These are phyloP conservation scores for Salix arbutifolia DNA, from an alignment of 345 rosid species.

Conservation along the genomic window DNA sequence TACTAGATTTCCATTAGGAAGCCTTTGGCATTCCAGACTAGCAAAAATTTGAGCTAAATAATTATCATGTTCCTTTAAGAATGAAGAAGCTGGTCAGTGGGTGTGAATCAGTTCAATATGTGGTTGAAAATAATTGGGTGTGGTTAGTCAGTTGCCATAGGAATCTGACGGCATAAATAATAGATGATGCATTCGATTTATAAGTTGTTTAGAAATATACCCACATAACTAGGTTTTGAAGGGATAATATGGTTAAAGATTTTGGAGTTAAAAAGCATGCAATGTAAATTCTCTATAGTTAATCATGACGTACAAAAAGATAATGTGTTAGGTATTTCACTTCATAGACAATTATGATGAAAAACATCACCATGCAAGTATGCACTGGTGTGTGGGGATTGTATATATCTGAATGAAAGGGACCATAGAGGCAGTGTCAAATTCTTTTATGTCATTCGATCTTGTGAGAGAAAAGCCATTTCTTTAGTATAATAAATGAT, in stretches of 20 bases:
- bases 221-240: no score
- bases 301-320: background rate
- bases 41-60: background rate
- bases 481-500: conserved; percentile 11
- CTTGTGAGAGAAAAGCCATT: conserved; percentile 3
- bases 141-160: background rate
- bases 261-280: no score
- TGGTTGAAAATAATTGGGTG: background rate
- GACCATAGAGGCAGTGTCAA: background rate
- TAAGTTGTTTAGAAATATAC: no score
- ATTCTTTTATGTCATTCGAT: background rate
- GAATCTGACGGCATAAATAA: background rate
- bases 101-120: background rate
- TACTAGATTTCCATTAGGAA: background rate
- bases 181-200: background rate
- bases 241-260: no score
- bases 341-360: background rate
- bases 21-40: background rate
- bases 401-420: background rate
- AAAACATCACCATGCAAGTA: background rate
- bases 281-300: no score
- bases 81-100: background rate
- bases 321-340: background rate
- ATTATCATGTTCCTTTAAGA: background rate
- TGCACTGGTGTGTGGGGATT: background rate